phyloP scores from a whole-genome alignment of 1,139 yeast species.

The Keqinozyma sinolaborantium region DNA sequence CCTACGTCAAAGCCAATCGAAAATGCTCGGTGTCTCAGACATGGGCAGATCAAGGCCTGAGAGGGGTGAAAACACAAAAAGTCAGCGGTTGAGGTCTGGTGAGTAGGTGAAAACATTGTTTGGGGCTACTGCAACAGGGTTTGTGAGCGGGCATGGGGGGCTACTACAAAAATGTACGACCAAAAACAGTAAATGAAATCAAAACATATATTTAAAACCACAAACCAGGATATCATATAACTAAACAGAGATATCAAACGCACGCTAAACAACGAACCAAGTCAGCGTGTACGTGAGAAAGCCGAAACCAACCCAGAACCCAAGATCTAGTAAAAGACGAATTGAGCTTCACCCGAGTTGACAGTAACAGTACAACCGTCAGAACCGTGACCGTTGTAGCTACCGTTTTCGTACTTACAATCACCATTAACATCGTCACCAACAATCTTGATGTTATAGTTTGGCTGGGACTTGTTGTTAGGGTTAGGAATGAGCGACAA shows the following conservation, averaged over 20 bases:
- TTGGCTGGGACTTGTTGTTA: conserved; percentile 72
- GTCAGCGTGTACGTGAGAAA: too few relatives aligned
- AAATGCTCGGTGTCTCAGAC: too few relatives aligned
- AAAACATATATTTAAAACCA: not conserved
- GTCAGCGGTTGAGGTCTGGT: too few relatives aligned
- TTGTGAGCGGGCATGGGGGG: too few relatives aligned
- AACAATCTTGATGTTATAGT: conserved; percentile 83
- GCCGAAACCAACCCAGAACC: too few relatives aligned
- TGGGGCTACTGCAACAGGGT: too few relatives aligned
- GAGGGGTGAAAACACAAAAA: too few relatives aligned
- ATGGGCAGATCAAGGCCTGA: too few relatives aligned
- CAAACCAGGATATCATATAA: not conserved
- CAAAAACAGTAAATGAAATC: too few relatives aligned
- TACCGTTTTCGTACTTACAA: conserved; percentile 79
- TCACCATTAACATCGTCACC: conserved; percentile 68
- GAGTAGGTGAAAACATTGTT: too few relatives aligned
- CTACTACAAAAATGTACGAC: too few relatives aligned
- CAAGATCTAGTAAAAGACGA: conserved; percentile 48
- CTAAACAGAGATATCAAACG: not conserved
- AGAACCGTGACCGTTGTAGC: conserved; percentile 59
- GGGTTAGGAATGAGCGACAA: conserved; percentile 94
- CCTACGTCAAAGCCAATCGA: too few relatives aligned
- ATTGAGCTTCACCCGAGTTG: conserved; percentile 73
- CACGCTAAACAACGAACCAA: not conserved
- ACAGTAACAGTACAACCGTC: conserved; percentile 96